Percentiles rank a stretch among this genome's conserved stretches.
Conservation (phyloP, 495 filamentous ascomycete species). For the Rhypophila decipiens region DNA sequence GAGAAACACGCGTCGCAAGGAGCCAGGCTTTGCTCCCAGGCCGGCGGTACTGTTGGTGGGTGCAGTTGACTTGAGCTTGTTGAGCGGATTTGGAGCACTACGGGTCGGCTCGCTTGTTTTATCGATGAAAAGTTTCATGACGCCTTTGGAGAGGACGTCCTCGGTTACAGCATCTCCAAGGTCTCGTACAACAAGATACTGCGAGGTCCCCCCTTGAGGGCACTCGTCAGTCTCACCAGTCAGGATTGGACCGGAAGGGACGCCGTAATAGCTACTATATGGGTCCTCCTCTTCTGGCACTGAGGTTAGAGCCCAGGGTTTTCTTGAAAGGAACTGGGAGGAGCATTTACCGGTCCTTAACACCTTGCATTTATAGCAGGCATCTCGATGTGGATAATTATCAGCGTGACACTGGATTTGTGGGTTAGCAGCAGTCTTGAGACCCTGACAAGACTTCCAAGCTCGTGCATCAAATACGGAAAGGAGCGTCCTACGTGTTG, state of each 20-base stretch:
- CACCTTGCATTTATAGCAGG: conserved; percentile 73
- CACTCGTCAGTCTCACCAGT: conserved; percentile 79
- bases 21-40: conserved; percentile 69
- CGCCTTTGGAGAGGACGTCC: conserved; percentile 69
- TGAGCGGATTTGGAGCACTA: conserved; percentile 31
- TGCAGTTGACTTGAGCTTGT: conserved; percentile 64
- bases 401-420: conserved; percentile 61
- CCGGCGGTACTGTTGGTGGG: conserved; percentile 63
- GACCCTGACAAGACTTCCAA: too few species aligned
- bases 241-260: conserved; percentile 26
- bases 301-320: too few species aligned
- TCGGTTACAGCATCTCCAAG: conserved; percentile 72
- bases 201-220: conserved; percentile 65
- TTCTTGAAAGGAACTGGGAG: too few species aligned
- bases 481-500: too few species aligned
- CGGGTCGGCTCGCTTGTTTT: conserved; percentile 38
- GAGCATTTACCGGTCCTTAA: too few species aligned
- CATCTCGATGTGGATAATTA: conserved; percentile 63
- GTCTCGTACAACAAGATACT: conserved; percentile 72
- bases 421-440: too few species aligned
- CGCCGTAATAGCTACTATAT: conserved; percentile 17
- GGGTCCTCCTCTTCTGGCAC: conserved; percentile 15
- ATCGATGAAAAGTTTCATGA: conserved; percentile 64
- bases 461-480: too few species aligned
- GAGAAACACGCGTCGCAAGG: conserved; percentile 69